A percentile compares a stretch with the other conserved stretches of the same genome.
Conservation (phyloP, 495 filamentous ascomycete species). For the Chaetomidium leptoderma region DNA sequence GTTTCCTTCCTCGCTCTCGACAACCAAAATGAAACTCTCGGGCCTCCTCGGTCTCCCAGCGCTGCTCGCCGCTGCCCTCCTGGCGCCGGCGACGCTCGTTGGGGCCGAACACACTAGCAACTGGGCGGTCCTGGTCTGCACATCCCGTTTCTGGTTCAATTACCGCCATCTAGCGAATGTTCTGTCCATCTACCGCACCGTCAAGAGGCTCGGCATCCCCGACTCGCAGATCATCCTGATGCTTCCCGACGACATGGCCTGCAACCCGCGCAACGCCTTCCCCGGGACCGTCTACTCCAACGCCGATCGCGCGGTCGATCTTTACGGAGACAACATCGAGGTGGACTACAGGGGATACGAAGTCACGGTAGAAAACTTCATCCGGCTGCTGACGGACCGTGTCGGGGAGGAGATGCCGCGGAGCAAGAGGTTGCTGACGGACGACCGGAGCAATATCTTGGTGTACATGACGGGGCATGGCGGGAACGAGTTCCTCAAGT, state of each 20-base stretch:
- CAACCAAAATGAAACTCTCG: conserved; percentile 20
- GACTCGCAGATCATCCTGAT: conserved; percentile 99
- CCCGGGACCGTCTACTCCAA: conserved; percentile 98
- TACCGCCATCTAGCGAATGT: conserved; percentile 98
- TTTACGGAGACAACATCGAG: conserved; percentile 98
- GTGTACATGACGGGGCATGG: conserved; percentile 99
- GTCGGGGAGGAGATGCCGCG: conserved; percentile 89
- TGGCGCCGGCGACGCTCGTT: conserved; percentile 39
- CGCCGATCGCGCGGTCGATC: conserved; percentile 87
- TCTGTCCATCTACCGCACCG: conserved; percentile 94
- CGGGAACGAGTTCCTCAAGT: conserved; percentile 97
- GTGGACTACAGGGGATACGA: conserved; percentile 98
- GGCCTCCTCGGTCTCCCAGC: conserved; percentile 37
- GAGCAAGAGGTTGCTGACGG: conserved; percentile 85
- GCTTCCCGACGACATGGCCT: conserved; percentile 99
- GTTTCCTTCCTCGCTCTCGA: neutral
- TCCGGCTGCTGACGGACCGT: conserved; percentile 88
- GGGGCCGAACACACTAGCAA: conserved; percentile 88
- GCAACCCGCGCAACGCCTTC: conserved; percentile 97
- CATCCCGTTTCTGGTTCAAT: conserved; percentile 99
- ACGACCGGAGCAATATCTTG: conserved; percentile 90
- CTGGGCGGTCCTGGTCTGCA: conserved; percentile 96
- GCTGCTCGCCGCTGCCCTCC: conserved; percentile 42
- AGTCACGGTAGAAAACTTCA: conserved; percentile 98
- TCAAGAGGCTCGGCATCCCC: conserved; percentile 95